Evolutionary conservation across 1,284 basidiomycete genomes (phyloP), one percentile per base, ranked within the genome.

Genomic region (Cryptococcus deneoformans): DNA sequence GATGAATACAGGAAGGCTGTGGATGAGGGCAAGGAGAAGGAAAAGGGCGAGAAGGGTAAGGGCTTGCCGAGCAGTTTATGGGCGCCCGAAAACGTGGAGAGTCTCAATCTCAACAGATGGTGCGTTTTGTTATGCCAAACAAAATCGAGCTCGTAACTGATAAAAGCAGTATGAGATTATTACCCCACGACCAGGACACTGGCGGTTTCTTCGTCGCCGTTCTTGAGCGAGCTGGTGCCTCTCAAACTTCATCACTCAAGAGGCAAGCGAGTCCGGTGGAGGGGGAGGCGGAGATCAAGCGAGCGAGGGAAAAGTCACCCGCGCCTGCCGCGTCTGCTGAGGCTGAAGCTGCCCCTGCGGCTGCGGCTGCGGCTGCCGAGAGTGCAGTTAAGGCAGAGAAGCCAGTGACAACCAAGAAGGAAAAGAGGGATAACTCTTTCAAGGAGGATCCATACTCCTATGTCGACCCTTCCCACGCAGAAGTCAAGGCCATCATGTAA

Each of bases 151-250:
- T 56, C 6, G 14, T 10, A 36, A 50, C 9, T 48, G 46, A 29
- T 11, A 6, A 35, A 20, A 14, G 36, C 53, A 93, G 91, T 65
- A 79, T 96, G 72, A 84, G 94, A 47, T 85, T 96, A 61, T 92
- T 97, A 70, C 94, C 96, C 3, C 94, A 99, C 74, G 80, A 96
- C 46, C 95, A 99, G 79, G 90, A 99, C 75, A 93, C 94, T 0
- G 96, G 96, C 10, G 96, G 92, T 0, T 99, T 99, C 80, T 99
- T 97, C 70, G 87, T 99, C 34, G 91, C 92, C 14, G 88, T 97
- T 0, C 79, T 99, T 39, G 85, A 92, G 68, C 83, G 82, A 68
- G 68, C 67, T 47, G 63, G 49, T 4, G 50, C 46, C 10, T 1
- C 51, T 9, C 6, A 57, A 9, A 39, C 53, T 2, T 44, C 55